Evolutionary conservation across 495 filamentous ascomycete species (phyloP), one percentile per base, ranked within the genome.

Genomic region (Aspergillus conjunctus): DNA sequence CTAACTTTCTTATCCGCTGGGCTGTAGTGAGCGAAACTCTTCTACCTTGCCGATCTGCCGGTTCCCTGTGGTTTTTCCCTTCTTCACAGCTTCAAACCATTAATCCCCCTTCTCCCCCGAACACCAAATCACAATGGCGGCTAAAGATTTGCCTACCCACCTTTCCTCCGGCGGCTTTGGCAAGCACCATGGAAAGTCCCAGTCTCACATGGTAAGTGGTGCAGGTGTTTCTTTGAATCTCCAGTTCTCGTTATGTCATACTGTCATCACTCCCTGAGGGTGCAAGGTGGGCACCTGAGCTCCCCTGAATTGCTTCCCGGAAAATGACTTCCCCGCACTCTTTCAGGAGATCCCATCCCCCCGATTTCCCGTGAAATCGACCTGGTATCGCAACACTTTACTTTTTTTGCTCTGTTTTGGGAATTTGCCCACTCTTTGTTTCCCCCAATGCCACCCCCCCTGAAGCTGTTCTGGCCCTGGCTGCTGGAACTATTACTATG

Each of bases 121-220:
- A 41, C 6, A 54, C 9, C 30, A 49, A 7, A 50, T 39, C 57
- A 89, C 69, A 73, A 94, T 93, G 90, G 85, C 88, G 56, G 75
- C 85, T 59, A 84, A 82, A 71, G 81, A 88, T 66, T 74, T 97
- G 49, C 92, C 92, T 56, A 74, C 88, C 17, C 93, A 95, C 79
- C 84, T 97, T 21, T 71, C 69, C 53, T 70, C 76, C 62, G 87
- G 86, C 60, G 81, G 82, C 65, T 79, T 83, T 66, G 74, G 77
- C 59, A 91, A 90, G 77, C 92, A 96, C 71, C 93, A 97, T 76
- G 92, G 91, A 67, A 97, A 97, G 85, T 88, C 91, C 55, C 90
- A 93, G 71, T 95, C 91, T 37, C 92, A 96, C 76, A 91, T 97
- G 89, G 93, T 96, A 78, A 87, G 92, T 91, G 33, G 8, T 18